Percentiles rank a stretch among this genome's conserved stretches.
phyloP scores from a whole-genome alignment of 1,284 basidiomycete species.

The Pyrrhoderma lamaoense region DNA sequence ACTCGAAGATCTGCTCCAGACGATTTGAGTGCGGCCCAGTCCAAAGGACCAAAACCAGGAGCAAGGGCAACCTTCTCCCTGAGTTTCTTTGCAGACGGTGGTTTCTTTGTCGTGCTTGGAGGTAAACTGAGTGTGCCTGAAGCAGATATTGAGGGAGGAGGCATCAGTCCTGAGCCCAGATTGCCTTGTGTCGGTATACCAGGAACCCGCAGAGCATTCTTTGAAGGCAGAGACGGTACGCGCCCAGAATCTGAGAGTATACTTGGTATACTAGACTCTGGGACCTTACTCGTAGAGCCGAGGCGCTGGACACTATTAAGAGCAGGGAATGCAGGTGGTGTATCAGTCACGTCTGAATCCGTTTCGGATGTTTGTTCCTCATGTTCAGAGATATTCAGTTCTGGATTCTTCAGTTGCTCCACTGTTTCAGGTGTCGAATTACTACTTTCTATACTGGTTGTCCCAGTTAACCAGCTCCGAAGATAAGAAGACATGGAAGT shows the following conservation, averaged over 20 bases:
- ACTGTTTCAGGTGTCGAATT: neutral
- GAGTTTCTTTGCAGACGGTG: conserved; percentile 53
- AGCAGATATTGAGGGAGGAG: conserved; percentile 18
- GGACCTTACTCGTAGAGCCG: conserved; percentile 7
- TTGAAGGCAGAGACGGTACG: conserved; percentile 64
- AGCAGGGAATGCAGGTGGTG: conserved; percentile 79
- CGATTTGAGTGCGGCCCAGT: conserved; percentile 87
- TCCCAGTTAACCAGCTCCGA: conserved; percentile 10
- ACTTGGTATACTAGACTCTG: conserved; percentile 26
- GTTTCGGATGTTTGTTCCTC: conserved; percentile 45
- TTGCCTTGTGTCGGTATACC: conserved; percentile 24
- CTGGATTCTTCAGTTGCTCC: neutral
- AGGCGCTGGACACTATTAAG: conserved; percentile 76
- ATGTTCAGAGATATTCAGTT: conserved; percentile 8
- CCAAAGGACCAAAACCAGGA: conserved; percentile 87
- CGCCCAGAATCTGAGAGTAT: conserved; percentile 47
- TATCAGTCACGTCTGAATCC: conserved; percentile 39
- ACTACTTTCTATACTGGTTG: no score
- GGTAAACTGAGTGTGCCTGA: conserved; percentile 44
- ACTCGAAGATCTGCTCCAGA: conserved; percentile 77
- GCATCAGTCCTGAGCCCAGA: neutral
- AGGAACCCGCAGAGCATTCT: conserved; percentile 38
- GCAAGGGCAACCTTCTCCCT: conserved; percentile 81
- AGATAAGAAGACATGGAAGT: conserved; percentile 16
- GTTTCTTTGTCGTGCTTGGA: conserved; percentile 51